Evolutionary conservation across 2,329 filamentous ascomycete genomes (phyloP), one percentile per base, ranked within the genome.

Genomic region (Ploettnerulaceae sp.): DNA sequence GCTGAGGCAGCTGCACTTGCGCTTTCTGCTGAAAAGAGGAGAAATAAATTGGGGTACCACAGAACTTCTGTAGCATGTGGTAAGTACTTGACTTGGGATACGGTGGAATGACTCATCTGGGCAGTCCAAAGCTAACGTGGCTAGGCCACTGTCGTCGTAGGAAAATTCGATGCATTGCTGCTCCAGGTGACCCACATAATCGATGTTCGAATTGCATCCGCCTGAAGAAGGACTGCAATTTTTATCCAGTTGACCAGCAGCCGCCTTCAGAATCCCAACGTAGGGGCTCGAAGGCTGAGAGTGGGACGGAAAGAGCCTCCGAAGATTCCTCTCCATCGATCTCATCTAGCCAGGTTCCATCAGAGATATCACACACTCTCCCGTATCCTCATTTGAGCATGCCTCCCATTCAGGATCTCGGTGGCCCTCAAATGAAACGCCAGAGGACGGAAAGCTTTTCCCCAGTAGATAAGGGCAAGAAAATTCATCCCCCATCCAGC

Each of bases 21-120:
- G 36, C 28, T 63, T 32, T 64, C 65, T 29, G 74, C 77, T 26
- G 79, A 85, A 58, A 86, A 85, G 64, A 79, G 81, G 63, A 81
- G 90, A 63, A 96, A 95, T 67, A 96, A 95, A 69, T 75, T 97
- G 51, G 91, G 91, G 29, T 97, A 97, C 65, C 91, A 96, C 70
- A 81, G 91, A 62, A 95, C 89, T 26, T 94, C 90, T 34, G 88
- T 96, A 59, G 93, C 91, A 58, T 97, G 91, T 72, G 86, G 91
- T 97, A 77, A 79, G 90, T 81, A 47, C 32, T 50, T 3, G 34
- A 32, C 20, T 45, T 26, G 48, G 21, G 31, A 57, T 51, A 29
- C n/a, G 15, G n/a, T 35, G 8, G 17, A 28, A 24, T 35, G 31
- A 20, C 12, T 3, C 31, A 14, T 21, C 26, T 32, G n/a, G 7